A percentile compares a stretch with the other conserved stretches of the same genome.
phyloP scores from a whole-genome alignment of 305 asterid genomes.

The Rubia peregrina region DNA sequence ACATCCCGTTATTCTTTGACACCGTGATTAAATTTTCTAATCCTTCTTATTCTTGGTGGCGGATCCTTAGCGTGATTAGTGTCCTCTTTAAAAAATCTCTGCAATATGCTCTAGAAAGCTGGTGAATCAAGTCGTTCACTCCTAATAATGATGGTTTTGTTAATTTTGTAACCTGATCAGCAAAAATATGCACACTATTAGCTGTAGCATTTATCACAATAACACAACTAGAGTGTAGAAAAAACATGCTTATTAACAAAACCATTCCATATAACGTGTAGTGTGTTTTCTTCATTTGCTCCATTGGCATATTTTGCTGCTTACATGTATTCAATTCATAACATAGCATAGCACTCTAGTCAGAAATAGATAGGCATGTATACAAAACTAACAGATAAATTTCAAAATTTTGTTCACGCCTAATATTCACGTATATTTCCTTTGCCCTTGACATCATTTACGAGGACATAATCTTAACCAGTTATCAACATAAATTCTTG shows the following conservation, averaged over 20 bases:
- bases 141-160: slow-evolving; percentile 81
- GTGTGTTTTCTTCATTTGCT: slow-evolving; percentile 49
- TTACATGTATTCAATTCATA: slow-evolving; percentile 60
- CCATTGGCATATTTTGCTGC: slow-evolving; percentile 57
- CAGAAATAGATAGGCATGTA: slow-evolving; percentile 1
- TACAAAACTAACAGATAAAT: neutral
- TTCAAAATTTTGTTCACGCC: neutral
- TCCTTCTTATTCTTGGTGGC: slow-evolving; percentile 23
- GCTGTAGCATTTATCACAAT: neutral
- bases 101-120: slow-evolving; percentile 67
- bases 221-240: neutral
- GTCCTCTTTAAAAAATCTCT: slow-evolving; percentile 53
- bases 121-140: slow-evolving; percentile 81
- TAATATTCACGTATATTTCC: too few species aligned
- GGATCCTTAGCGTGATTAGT: slow-evolving; percentile 26
- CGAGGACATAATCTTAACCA: too few species aligned
- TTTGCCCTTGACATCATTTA: too few species aligned
- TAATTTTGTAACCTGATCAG: slow-evolving; percentile 63
- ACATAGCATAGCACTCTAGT: slow-evolving; percentile 19
- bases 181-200: slow-evolving; percentile 1
- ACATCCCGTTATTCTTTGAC: slow-evolving; percentile 31
- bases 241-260: slow-evolving; percentile 48
- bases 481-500: too few species aligned
- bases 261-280: too few species aligned
- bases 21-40: slow-evolving; percentile 24